Base-by-base conservation (phyloP, 164 flowering plant species). In the Kalanchoe fedtschenkoi region DNA sequence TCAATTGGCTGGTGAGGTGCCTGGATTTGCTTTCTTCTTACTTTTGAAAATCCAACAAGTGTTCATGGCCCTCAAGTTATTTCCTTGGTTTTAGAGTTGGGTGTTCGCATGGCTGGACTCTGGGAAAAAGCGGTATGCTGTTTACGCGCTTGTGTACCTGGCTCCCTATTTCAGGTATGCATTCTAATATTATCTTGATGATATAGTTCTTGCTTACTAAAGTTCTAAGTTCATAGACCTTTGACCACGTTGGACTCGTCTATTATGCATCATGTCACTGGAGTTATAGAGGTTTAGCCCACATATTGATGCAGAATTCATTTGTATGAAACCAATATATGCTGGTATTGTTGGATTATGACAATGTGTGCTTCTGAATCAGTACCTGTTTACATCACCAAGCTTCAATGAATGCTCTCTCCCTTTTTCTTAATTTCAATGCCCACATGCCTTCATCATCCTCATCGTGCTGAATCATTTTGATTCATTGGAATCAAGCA, bases 71-170 rank as follows among this genome's bases (percentile, higher is more conserved):
- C 41, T 33, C 16, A 63, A 44, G 16, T 19, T 47, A 24, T 17
- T 28, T 13, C 55, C 19, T 61, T 55, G 5, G 68, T 69, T 17
- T 32, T 68, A 92, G 98, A 85, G 96, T 73, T 92, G 98, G 96
- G 76, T 92, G 30, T 89, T 92, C 44, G 93, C 96, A 6, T 86
- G 89, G 96, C 66, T 88, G 62, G 98, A 92, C 66, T 83, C 96
- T 0, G 86, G 85, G 58, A 82, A 73, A 41, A 73, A 66, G 71
- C 86, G 88, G 13, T 92, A 89, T 62, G 78, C 76, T 38, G 86
- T 89, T 34, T 92, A 89, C 64, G 73, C 98, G 1, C 62, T 89
- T 42, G 91, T 87, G 0, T 91, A 89, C 75, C 69, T 91, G 75
- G 83, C 78, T 76, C 96, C 98, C 34, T 89, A 91, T 62, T 53